Percentiles rank a stretch among this genome's conserved stretches.
These are phyloP conservation scores for Euphorbia schlechtendalii DNA, from an alignment of 441 rosid genomes.

Conservation along the genomic window DNA sequence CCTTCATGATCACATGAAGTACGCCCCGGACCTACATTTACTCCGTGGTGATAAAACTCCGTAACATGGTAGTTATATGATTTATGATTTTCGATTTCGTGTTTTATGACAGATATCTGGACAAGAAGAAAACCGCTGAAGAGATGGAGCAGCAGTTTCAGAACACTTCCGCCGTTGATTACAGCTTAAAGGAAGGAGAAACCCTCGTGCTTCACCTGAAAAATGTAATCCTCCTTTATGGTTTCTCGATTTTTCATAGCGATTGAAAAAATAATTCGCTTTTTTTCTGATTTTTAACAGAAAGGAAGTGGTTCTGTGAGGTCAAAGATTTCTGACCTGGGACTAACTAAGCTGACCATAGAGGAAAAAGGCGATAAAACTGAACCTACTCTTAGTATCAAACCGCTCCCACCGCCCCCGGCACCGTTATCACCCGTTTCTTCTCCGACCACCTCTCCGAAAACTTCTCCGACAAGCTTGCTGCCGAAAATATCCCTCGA, in stretches of 20 bases:
- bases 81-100: not conserved
- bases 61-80: not conserved
- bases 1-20: conserved; percentile 94
- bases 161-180: conserved; percentile 59
- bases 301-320: conserved; percentile 31
- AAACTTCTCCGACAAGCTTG: conserved; percentile 32
- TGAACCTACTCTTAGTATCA: conserved; percentile 48
- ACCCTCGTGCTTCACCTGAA: conserved; percentile 72
- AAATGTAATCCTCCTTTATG: conserved; percentile 48
- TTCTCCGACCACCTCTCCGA: conserved; percentile 18
- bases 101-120: conserved; percentile 51
- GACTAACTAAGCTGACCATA: conserved; percentile 41
- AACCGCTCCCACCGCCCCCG: conserved; percentile 83
- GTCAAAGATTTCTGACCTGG: conserved; percentile 54
- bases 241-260: too few species aligned
- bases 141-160: conserved; percentile 98
- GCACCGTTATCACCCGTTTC: too few species aligned
- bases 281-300: too few species aligned
- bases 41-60: not conserved
- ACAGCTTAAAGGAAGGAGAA: conserved; percentile 91
- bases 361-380: conserved; percentile 53
- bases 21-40: conserved; percentile 21
- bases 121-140: conserved; percentile 95
- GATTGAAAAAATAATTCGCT: too few species aligned
- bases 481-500: too few species aligned